A percentile compares a stretch with the other conserved stretches of the same genome.
phyloP scores from a whole-genome alignment of 129 eudicot species.

The Gnaphalium uliginosum region DNA sequence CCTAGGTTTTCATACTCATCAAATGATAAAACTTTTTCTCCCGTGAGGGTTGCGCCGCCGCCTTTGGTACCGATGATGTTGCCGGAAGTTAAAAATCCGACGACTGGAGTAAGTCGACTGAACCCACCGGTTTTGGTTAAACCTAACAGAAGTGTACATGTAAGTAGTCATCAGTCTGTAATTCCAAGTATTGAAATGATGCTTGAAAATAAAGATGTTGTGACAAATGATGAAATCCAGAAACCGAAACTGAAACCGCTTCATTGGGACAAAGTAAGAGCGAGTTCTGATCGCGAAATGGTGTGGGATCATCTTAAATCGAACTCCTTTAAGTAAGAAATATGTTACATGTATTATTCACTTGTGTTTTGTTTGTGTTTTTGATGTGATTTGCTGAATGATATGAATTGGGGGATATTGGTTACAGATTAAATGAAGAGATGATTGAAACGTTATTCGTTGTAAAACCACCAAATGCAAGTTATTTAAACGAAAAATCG shows the following conservation, averaged over 20 bases:
- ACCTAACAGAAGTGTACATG: conserved; percentile 42
- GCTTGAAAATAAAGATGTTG: conserved; percentile 39
- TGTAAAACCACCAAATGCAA: conserved; percentile 55
- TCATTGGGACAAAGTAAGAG: conserved; percentile 98
- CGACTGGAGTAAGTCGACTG: conserved; percentile 25
- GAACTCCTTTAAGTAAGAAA: conserved; percentile 85
- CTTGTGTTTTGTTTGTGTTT: conserved; percentile 9
- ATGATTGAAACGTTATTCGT: conserved; percentile 93
- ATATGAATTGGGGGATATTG: conserved; percentile 26
- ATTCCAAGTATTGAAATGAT: conserved; percentile 39
- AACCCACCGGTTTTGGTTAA: conserved; percentile 54
- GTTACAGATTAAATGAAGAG: conserved; percentile 87
- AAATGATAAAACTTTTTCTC: conserved; percentile 34
- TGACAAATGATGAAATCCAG: conserved; percentile 43
- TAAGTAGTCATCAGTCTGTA: conserved; percentile 20
- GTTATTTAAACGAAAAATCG: conserved; percentile 41
- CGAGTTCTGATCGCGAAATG: conserved; percentile 88
- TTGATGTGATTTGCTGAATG: conserved; percentile 4
- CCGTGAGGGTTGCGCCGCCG: conserved; percentile 43
- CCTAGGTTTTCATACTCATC: conserved; percentile 50
- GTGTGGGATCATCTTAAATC: conserved; percentile 97
- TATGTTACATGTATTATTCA: not conserved
- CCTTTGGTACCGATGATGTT: conserved; percentile 38
- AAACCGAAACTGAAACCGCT: conserved; percentile 77
- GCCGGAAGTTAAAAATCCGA: conserved; percentile 44